phyloP scores from a whole-genome alignment of 495 filamentous ascomycete genomes.

The Penicillium robsamsonii region DNA sequence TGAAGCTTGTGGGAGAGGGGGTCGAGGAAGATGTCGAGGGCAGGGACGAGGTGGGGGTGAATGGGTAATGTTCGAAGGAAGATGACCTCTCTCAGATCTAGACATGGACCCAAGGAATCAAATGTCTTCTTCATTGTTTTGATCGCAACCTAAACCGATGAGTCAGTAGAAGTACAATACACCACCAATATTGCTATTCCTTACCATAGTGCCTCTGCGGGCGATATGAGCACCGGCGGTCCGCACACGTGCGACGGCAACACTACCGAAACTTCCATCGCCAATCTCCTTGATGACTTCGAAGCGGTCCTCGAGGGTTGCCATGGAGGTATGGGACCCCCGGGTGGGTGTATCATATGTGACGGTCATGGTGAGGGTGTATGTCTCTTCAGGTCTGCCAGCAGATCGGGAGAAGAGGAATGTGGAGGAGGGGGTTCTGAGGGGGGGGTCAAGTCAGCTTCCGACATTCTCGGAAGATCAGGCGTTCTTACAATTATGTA shows the following conservation, averaged over 20 bases:
- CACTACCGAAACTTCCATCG: slow-evolving; percentile 97
- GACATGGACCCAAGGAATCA: slow-evolving; percentile 81
- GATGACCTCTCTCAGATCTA: slow-evolving; percentile 94
- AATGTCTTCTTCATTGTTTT: slow-evolving; percentile 99
- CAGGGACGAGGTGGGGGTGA: slow-evolving; percentile 91
- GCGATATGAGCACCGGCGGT: slow-evolving; percentile 85
- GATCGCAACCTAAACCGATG: slow-evolving; percentile 78
- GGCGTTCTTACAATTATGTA: slow-evolving; percentile 19
- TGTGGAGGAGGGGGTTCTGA: slow-evolving; percentile 16
- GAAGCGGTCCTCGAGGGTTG: slow-evolving; percentile 78
- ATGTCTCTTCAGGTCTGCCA: slow-evolving; percentile 42
- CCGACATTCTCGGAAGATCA: slow-evolving; percentile 8
- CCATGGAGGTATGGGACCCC: slow-evolving; percentile 49
- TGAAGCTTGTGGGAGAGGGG: slow-evolving; percentile 93
- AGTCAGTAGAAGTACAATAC: slow-evolving; percentile 7
- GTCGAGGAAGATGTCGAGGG: slow-evolving; percentile 97
- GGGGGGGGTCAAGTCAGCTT: slow-evolving; percentile 17
- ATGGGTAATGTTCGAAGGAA: slow-evolving; percentile 85
- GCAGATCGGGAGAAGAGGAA: slow-evolving; percentile 38
- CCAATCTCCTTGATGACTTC: slow-evolving; percentile 98
- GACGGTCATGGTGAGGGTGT: slow-evolving; percentile 60
- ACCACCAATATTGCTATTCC: slow-evolving; percentile 10
- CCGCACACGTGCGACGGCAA: slow-evolving; percentile 86
- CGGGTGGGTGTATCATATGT: slow-evolving; percentile 62
- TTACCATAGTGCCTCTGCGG: slow-evolving; percentile 87